Percentiles rank a stretch among this genome's conserved stretches.
phyloP scores from a whole-genome alignment of 768 basidiomycete species.

The Boletus rubropictus region DNA sequence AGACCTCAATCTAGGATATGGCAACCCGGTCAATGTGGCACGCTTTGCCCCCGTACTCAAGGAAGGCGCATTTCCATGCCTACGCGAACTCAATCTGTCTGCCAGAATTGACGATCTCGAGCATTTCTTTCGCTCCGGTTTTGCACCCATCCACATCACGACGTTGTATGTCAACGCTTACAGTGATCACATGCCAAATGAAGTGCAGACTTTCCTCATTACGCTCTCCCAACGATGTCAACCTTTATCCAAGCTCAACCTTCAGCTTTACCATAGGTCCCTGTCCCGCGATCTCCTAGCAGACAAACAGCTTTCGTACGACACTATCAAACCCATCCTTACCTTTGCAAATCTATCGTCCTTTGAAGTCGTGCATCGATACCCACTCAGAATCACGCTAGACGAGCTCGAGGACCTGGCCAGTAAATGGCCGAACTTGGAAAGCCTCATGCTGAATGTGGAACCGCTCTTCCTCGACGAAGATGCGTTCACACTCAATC shows the following conservation, averaged over 20 bases:
- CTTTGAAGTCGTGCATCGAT: slow-evolving; percentile 33
- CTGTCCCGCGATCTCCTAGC: slow-evolving; percentile 9
- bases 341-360: slow-evolving; percentile 23
- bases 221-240: slow-evolving; percentile 44
- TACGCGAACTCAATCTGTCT: slow-evolving; percentile 49
- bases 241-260: slow-evolving; percentile 39
- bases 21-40: slow-evolving; percentile 39
- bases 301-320: slow-evolving; percentile 30
- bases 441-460: slow-evolving; percentile 40
- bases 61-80: slow-evolving; percentile 47
- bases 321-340: slow-evolving; percentile 35
- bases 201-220: slow-evolving; percentile 40
- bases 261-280: slow-evolving; percentile 30
- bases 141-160: slow-evolving; percentile 45
- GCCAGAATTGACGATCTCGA: slow-evolving; percentile 40
- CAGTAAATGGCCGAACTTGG: slow-evolving; percentile 39
- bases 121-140: slow-evolving; percentile 39
- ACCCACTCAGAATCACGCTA: slow-evolving; percentile 31
- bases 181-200: slow-evolving; percentile 37
- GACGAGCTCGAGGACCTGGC: slow-evolving; percentile 45
- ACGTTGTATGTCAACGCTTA: slow-evolving; percentile 49
- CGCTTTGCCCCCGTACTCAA: slow-evolving; percentile 40
- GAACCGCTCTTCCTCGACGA: slow-evolving; percentile 36
- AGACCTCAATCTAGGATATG: slow-evolving; percentile 41
- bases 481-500: slow-evolving; percentile 27